Evolutionary conservation across 2,329 filamentous ascomycete species (phyloP), one percentile per base, ranked within the genome.

Genomic region (Daldinia sp.): DNA sequence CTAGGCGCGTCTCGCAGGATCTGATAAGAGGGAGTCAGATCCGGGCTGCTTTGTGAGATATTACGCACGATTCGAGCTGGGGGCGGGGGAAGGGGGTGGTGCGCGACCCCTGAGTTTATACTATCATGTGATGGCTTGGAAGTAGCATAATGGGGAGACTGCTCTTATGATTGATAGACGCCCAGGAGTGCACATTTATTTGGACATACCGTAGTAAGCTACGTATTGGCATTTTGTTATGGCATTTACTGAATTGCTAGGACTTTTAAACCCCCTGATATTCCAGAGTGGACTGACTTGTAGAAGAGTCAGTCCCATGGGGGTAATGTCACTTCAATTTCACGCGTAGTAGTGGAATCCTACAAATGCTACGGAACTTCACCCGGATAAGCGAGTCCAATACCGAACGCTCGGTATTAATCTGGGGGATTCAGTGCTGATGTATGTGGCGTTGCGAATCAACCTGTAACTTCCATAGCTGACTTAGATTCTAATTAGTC

Each of bases 1-100:
- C 86, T 2, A 79, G 83, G 70, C 82, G 83, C 0, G 74, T 90
- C 43, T 80, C 77, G n/a, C 77, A 75, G 72, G 85, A 86, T 48
- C 54, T 85, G 70, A 72, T 68, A 64, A 67, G 41, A n/a, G 68
- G 49, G 21, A 41, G 10, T 19, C 34, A 35, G 13, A 4, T 55
- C 13, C 56, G 58, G 4, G 58, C 66, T 11, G 35, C 43, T 23
- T 56, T 64, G 50, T 64, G 32, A 60, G 37, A 39, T 45, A 45
- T 25, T 17, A 27, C 39, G 3, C 15, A 45, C 5, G 39, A 9
- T 6, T 23, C 10, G 6, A 25, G 5, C 15, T 25, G 21, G 19
- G 6, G 11, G 19, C 32, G 32, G 32, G 32, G 32, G 39, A 9
- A 21, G 4, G 9, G 13, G 11, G 3, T n/a, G 39, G 13, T 25